Percentiles rank a stretch among this genome's conserved stretches.
Conservation (phyloP, 2,329 filamentous ascomycete species). For the Didymella pomorum region DNA sequence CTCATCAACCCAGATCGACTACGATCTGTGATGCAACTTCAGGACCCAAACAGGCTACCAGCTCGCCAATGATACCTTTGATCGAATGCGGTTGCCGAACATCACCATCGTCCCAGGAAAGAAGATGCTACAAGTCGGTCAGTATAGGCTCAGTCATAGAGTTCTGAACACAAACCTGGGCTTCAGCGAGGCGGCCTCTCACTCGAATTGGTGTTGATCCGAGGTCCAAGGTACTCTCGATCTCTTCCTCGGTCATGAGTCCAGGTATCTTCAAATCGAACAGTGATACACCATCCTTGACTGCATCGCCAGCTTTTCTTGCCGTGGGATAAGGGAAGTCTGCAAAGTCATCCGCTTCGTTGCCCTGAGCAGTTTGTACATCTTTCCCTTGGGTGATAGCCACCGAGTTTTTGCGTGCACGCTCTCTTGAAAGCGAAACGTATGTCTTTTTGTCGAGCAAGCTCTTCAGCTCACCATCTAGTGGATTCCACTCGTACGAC, state of each 20-base stretch:
- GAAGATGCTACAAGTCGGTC: slow-evolving; percentile 56
- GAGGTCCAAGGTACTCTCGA: slow-evolving; percentile 63
- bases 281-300: slow-evolving; percentile 55
- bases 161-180: slow-evolving; percentile 41
- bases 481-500: slow-evolving; percentile 66
- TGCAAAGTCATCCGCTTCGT: slow-evolving; percentile 17
- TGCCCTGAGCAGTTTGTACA: background rate
- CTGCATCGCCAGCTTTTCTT: slow-evolving; percentile 47
- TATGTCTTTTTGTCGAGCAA: slow-evolving; percentile 66
- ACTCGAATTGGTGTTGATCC: slow-evolving; percentile 66
- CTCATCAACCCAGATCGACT: slow-evolving; percentile 60
- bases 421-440: slow-evolving; percentile 53
- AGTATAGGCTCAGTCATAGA: background rate
- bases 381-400: slow-evolving; percentile 1
- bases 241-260: slow-evolving; percentile 63
- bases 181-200: slow-evolving; percentile 42
- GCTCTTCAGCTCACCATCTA: slow-evolving; percentile 63
- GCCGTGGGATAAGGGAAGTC: slow-evolving; percentile 39
- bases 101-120: slow-evolving; percentile 65
- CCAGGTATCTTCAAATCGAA: slow-evolving; percentile 73
- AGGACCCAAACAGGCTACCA: slow-evolving; percentile 71
- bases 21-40: slow-evolving; percentile 66
- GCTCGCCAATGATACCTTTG: slow-evolving; percentile 70
- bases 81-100: slow-evolving; percentile 61
- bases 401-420: slow-evolving; percentile 29